phyloP scores from a whole-genome alignment of 2,329 filamentous ascomycete genomes.

The Chaetomiaceae sp. region DNA sequence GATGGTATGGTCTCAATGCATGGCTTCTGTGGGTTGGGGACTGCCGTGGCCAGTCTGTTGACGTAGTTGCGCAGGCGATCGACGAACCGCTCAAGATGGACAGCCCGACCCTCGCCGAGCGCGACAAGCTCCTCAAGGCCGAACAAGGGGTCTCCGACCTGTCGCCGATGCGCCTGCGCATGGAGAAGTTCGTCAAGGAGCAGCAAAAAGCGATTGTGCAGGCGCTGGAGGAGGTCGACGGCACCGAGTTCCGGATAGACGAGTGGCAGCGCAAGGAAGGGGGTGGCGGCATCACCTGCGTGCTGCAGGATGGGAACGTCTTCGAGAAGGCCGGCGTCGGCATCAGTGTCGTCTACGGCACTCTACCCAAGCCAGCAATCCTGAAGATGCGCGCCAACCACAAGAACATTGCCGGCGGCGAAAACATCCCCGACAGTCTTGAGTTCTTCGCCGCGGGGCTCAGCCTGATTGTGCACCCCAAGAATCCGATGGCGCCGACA shows the following conservation, averaged over 20 bases:
- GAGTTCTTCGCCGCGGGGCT: conserved; percentile 95
- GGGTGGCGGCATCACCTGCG: conserved; percentile 88
- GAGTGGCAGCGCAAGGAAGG: conserved; percentile 83
- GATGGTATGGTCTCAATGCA: conserved; percentile 42
- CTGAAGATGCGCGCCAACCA: conserved; percentile 92
- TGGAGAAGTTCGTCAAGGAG: conserved; percentile 93
- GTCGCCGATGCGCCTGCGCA: conserved; percentile 93
- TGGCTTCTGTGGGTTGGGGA: neutral
- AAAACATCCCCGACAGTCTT: conserved; percentile 62
- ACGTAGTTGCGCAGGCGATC: conserved; percentile 32
- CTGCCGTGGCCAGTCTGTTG: neutral
- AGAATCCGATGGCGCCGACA: conserved; percentile 94
- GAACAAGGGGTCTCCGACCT: conserved; percentile 66
- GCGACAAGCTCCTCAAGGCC: conserved; percentile 74
- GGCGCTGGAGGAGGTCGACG: conserved; percentile 78
- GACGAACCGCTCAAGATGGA: conserved; percentile 47
- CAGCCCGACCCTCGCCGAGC: conserved; percentile 69
- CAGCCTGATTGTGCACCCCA: conserved; percentile 86
- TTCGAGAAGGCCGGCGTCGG: conserved; percentile 98
- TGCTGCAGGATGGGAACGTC: conserved; percentile 90
- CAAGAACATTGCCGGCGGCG: conserved; percentile 69
- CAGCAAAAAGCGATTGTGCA: conserved; percentile 84
- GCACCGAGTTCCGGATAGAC: conserved; percentile 73
- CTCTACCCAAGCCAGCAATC: conserved; percentile 79
- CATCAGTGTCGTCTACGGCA: conserved; percentile 90